Percentiles rank a stretch among this genome's conserved stretches.
Evolutionary conservation across 805 yeast species (phyloP).

Genomic region (Starmerella floricola): DNA sequence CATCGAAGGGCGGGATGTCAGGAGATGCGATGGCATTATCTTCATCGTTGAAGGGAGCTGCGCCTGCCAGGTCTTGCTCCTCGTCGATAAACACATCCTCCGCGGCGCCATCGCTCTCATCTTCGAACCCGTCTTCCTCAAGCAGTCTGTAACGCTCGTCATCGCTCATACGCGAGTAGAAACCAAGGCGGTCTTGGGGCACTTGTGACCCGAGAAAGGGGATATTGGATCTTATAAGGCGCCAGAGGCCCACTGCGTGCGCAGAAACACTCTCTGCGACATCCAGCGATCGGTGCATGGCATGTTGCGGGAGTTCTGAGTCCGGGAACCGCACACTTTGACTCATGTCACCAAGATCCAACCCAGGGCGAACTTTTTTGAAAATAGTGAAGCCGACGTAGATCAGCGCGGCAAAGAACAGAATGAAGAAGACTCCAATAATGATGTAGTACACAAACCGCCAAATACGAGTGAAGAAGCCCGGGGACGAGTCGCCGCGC

Average conservation of each 20-base stretch:
- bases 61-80: not conserved
- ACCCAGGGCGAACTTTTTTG: not conserved
- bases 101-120: conserved; percentile 6
- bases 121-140: conserved; percentile 16
- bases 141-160: conserved; percentile 27
- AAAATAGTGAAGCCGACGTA: not conserved
- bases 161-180: conserved; percentile 28
- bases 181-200: conserved; percentile 22
- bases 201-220: conserved; percentile 19
- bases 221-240: not conserved
- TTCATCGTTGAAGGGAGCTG: not conserved
- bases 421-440: not conserved
- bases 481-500: not conserved
- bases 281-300: not conserved
- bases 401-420: not conserved
- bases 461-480: not conserved
- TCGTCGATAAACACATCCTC: not conserved
- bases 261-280: conserved; percentile 1
- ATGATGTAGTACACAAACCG: not conserved
- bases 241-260: conserved; percentile 8
- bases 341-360: not conserved
- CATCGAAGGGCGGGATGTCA: too few species aligned
- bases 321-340: too few species aligned
- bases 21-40: too few species aligned
- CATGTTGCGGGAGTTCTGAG: not conserved